Base-by-base conservation (phyloP, 805 yeast species). In the Debaryomyces castellii region DNA sequence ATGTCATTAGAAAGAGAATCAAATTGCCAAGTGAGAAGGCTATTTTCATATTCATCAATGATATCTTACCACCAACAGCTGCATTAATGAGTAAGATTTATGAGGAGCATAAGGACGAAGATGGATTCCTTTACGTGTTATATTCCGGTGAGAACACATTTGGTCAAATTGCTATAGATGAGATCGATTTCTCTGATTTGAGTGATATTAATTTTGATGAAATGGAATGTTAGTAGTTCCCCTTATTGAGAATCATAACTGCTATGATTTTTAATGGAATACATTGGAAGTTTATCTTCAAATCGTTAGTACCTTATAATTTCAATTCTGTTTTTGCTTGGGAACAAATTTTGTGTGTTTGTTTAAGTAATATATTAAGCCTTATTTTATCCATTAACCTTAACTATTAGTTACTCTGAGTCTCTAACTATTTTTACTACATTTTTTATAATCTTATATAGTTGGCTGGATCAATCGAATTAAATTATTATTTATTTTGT, bases 141-240 rank as follows among this genome's bases (percentile, higher is more conserved):
- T 92, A 92, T 73, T 88, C 97, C 5, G 98, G 99, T 40, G 99
- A 94, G 70, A 94, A 94, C 71, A 94, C 99, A 5, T 94, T 94
- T 73, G 99, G 99, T 47, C 69, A 68, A 25, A 39, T 43, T 30
- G 24, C 39, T 17, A 38, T 43, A 27, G 27, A 41, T 30, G 36
- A 36, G 10, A 36, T 47, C 25, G 39, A 47, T 25, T 43, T 47
- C 24, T n/a, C 25, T 16, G 47, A 47, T 17, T 36, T 47, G 33
- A 39, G 43, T 32, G 46, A 43, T 39, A 43, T 43, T 34, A 40
- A 43, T 17, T 43, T 43, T 18, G 28, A 39, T 22, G 39, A 38
- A 5, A 30, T 43, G 43, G 39, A 39, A 23, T 24, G 16, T 16
- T n/a, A n/a, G n/a, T n/a, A n/a, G n/a, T n/a, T n/a, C n/a, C n/a